Evolutionary conservation across 2,329 filamentous ascomycete genomes (phyloP).

Genomic region (Nigrospora osmanthi): DNA sequence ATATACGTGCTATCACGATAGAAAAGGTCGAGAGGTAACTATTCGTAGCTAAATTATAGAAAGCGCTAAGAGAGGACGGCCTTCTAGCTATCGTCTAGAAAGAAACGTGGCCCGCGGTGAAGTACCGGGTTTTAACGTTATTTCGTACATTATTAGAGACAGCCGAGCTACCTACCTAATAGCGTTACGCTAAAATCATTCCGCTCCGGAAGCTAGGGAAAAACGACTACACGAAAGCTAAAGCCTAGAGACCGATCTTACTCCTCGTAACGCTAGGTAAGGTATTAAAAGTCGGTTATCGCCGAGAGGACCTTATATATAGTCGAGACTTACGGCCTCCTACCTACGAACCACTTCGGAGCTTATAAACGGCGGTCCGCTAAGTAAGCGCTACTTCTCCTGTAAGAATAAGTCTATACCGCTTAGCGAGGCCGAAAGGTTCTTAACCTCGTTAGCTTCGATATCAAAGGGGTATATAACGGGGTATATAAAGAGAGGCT

Average conservation of each 20-base stretch:
- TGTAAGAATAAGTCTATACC: slow-evolving; percentile 20
- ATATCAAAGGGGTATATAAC: slow-evolving; percentile 32
- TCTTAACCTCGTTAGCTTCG: slow-evolving; percentile 26
- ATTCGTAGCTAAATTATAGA: slow-evolving; percentile 11
- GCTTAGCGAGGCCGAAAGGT: slow-evolving; percentile 11
- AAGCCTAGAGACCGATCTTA: slow-evolving; percentile 18
- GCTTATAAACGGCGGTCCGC: background rate
- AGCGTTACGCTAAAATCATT: slow-evolving; percentile 17
- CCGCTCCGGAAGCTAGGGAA: slow-evolving; percentile 18
- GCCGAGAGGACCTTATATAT: background rate
- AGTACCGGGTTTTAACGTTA: too few relatives aligned
- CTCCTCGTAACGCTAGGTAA: slow-evolving; percentile 18
- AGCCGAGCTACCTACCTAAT: slow-evolving; percentile 10
- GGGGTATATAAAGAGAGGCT: too few relatives aligned
- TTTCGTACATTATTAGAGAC: slow-evolving; percentile 9
- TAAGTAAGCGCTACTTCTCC: slow-evolving; percentile 17
- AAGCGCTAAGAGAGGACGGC: slow-evolving; percentile 12
- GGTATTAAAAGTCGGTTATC: slow-evolving; percentile 1
- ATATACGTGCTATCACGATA: slow-evolving; percentile 9
- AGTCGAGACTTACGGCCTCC: background rate
- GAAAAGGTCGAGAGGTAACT: slow-evolving; percentile 12
- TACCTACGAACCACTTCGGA: background rate
- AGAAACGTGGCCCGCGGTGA: too few relatives aligned
- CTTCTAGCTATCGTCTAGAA: slow-evolving; percentile 4
- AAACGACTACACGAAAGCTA: slow-evolving; percentile 14